Evolutionary conservation across 257 asterid genomes (phyloP).

Genomic region (Ilex asprella): DNA sequence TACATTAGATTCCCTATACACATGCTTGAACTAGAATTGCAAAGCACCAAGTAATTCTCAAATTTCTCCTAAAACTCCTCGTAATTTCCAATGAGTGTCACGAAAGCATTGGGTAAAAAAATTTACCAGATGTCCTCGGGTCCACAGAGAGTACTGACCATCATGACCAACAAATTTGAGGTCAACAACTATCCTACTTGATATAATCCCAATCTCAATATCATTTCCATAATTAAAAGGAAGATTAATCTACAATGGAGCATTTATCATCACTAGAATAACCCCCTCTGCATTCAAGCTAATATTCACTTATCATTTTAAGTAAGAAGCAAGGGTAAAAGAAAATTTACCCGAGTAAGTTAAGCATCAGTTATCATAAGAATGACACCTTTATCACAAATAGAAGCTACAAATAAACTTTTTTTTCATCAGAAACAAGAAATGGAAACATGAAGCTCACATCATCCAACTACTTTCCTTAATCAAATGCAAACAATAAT

Average conservation of each 20-base stretch:
- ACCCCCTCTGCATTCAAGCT: not conserved
- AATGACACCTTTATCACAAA: conserved; percentile 38
- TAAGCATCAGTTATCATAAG: conserved; percentile 26
- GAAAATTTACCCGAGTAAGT: conserved; percentile 3
- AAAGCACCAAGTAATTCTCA: too few relatives aligned
- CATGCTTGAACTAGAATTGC: too few relatives aligned
- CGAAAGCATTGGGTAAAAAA: too few relatives aligned
- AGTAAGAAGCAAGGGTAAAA: not conserved
- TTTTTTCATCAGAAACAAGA: too few relatives aligned
- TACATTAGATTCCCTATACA: too few relatives aligned
- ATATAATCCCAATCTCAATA: not conserved
- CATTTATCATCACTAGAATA: not conserved
- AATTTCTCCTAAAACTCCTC: too few relatives aligned
- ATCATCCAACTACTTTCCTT: conserved; percentile 22
- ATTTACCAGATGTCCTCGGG: too few relatives aligned
- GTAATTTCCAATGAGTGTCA: too few relatives aligned
- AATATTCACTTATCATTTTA: not conserved
- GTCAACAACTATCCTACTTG: not conserved
- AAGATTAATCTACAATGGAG: not conserved
- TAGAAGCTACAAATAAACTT: conserved; percentile 44
- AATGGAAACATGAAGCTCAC: conserved; percentile 28
- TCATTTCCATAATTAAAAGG: not conserved
- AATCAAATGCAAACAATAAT: conserved; percentile 12
- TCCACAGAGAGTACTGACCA: too few relatives aligned
- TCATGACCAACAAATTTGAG: too few relatives aligned